Base-by-base conservation (phyloP, 306 rosid species). In the Hylodesmum podocarpum region DNA sequence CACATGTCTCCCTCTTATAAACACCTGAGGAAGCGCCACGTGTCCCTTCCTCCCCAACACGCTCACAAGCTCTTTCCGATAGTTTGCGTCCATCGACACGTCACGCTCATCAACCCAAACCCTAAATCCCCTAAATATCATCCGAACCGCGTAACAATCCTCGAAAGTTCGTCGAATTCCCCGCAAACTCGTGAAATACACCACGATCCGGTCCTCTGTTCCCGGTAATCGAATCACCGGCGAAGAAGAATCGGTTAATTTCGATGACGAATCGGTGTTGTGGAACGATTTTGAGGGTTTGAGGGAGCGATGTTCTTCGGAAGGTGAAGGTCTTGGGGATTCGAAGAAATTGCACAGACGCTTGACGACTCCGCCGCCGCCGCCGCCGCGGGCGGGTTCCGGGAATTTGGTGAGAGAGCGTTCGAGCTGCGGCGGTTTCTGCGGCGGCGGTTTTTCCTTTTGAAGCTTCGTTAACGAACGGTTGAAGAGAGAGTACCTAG, bases 91-190 rank as follows among this genome's bases (percentile, higher is more conserved):
- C 97, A 95, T 92, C 2, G 96, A 90, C 5, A 92, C 74, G 12
- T 95, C 99, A 0, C 99, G 75, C 66, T 95, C 99, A 6, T 95
- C 99, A 6, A 95, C 90, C 97, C 99, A 92, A 59, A 95, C 91
- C 86, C 98, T 85, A 73, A 92, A 95, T 16, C 97, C 95, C 66
- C 88, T 78, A 28, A 95, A 88, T 4, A 95, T 92, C 81, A 66
- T 91, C 86, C 86, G 76, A 53, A 95, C 98, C 0, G 98, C 88
- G 21, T 93, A 86, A 78, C 99, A 95, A 74, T 95, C 99, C 83
- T 95, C 99, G 14, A 64, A 89, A 0, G 99, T 95, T 73, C 99
- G 69, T 40, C 99, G 85, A 77, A 95, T 74, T 3, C 99, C 98
- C 11, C 98, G 82, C 70, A 95, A 70, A 50, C 99, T 95, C 4